These are phyloP conservation scores for Onygenales sp. DNA, from an alignment of 2,329 filamentous ascomycete species.

Conservation along the genomic window DNA sequence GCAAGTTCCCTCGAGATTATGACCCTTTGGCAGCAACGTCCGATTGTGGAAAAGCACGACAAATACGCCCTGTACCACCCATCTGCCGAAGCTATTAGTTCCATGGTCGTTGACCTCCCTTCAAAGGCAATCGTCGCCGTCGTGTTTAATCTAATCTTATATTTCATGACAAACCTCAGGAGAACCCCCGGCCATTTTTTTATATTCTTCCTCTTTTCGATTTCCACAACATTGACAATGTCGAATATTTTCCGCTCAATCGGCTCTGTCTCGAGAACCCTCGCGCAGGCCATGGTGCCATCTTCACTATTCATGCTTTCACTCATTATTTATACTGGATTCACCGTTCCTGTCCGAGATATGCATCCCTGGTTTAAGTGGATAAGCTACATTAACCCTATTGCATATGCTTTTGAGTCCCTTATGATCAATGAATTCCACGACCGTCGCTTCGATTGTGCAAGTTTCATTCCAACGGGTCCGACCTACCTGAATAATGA, in stretches of 20 bases:
- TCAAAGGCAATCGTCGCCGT: constrained; percentile 67
- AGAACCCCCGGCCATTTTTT: constrained; percentile 70
- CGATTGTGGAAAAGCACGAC: constrained; percentile 83
- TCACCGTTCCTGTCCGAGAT: constrained; percentile 42
- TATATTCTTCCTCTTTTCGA: constrained; percentile 71
- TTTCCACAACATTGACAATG: constrained; percentile 65
- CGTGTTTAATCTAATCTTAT: constrained; percentile 68
- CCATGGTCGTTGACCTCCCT: constrained; percentile 75
- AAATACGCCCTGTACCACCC: constrained; percentile 86
- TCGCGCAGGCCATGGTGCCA: constrained; percentile 53
- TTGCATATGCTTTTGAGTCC: constrained; percentile 71
- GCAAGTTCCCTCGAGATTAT: constrained; percentile 70
- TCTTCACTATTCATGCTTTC: constrained; percentile 41
- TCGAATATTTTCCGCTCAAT: constrained; percentile 80
- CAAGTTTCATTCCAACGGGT: constrained; percentile 34
- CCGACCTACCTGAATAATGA: constrained; percentile 25
- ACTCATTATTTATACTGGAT: constrained; percentile 42
- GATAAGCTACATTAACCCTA: constrained; percentile 73
- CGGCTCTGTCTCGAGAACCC: constrained; percentile 68
- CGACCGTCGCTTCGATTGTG: constrained; percentile 50
- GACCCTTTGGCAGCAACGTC: constrained; percentile 77
- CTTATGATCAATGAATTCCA: constrained; percentile 79
- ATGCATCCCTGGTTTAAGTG: constrained; percentile 77
- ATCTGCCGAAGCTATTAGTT: constrained; percentile 66
- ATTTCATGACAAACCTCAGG: constrained; percentile 79